Conservation (phyloP, 441 rosid genomes). For the Pelargonium australe region DNA sequence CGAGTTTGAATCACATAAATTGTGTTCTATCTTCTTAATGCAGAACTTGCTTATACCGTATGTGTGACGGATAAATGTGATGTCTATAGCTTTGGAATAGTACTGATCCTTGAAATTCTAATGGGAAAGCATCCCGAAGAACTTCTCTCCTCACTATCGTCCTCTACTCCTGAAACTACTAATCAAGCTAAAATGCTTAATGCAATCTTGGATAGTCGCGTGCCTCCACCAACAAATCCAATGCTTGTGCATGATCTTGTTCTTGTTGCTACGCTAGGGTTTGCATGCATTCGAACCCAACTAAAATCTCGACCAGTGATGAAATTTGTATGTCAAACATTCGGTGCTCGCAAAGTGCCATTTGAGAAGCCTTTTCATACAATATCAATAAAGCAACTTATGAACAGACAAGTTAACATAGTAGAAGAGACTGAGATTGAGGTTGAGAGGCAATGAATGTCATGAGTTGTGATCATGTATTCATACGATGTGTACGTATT, state of each 20-base stretch:
- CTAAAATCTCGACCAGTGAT: background rate
- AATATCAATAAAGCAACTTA: background rate
- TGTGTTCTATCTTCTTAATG: background rate
- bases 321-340: background rate
- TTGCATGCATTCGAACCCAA: too few relatives aligned
- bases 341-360: background rate
- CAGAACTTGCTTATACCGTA: background rate
- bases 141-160: background rate
- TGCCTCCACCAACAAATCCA: background rate
- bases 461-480: too few relatives aligned
- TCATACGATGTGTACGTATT: too few relatives aligned
- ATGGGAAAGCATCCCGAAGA: background rate
- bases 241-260: background rate
- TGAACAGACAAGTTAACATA: background rate
- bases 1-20: too few relatives aligned
- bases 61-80: background rate
- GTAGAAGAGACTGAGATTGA: background rate
- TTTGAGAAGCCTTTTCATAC: background rate
- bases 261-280: background rate
- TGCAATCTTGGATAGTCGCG: background rate
- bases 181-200: too few relatives aligned
- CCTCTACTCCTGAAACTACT: background rate
- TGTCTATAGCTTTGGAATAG: background rate
- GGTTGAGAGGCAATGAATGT: too few relatives aligned
- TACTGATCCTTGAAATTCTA: background rate